Percentiles rank a stretch among this genome's conserved stretches.
phyloP scores from a whole-genome alignment of 2,329 filamentous ascomycete species.

The Nemania sp. region DNA sequence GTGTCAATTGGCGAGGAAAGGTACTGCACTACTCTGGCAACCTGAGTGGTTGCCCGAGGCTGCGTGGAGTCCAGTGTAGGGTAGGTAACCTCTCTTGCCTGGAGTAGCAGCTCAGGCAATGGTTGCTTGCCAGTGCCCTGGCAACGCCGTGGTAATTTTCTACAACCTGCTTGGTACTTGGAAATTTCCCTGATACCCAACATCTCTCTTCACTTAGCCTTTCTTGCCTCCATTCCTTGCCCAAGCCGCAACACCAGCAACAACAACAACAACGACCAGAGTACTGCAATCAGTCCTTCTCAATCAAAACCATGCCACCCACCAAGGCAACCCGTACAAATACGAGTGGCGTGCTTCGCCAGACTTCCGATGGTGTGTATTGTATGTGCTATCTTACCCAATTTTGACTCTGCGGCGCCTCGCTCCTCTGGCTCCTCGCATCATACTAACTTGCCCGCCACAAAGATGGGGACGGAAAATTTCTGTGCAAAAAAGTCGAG shows the following conservation, averaged over 20 bases:
- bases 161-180: not conserved
- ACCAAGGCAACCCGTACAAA: not conserved
- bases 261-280: not conserved
- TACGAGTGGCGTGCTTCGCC: not conserved
- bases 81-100: not conserved
- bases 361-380: slow-evolving; percentile 5
- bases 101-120: not conserved
- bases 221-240: not conserved
- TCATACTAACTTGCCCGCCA: not conserved
- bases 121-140: not conserved
- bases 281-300: not conserved
- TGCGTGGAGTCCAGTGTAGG: not conserved
- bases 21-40: not conserved
- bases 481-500: not conserved
- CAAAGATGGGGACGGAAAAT: slow-evolving; percentile 13
- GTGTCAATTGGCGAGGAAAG: not conserved
- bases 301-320: slow-evolving; percentile 4
- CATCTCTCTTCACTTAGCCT: not conserved
- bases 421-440: not conserved
- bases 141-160: not conserved
- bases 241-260: not conserved
- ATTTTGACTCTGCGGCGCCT: not conserved
- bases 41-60: not conserved
- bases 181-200: not conserved
- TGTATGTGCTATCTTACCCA: not conserved